Evolutionary conservation across 495 filamentous ascomycete genomes (phyloP).

Genomic region (Hypoxylon perforatum): DNA sequence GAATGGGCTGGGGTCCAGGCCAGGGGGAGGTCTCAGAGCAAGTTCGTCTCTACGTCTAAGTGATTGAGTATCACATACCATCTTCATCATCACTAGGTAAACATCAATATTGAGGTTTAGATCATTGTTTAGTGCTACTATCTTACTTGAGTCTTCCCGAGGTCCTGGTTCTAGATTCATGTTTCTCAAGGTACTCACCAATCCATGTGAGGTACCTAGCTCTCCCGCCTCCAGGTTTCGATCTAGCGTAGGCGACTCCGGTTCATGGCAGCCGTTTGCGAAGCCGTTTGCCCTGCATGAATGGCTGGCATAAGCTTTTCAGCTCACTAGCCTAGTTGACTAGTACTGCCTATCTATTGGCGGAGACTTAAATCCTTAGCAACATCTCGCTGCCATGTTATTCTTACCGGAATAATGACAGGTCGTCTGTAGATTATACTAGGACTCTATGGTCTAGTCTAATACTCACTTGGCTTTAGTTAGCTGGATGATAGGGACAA

Average conservation of each 20-base stretch:
- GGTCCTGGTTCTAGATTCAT: too few species aligned
- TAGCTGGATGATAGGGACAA: too few species aligned
- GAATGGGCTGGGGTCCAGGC: slow-evolving; percentile 10
- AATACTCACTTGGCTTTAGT: too few species aligned
- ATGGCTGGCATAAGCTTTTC: not conserved
- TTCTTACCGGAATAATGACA: too few species aligned
- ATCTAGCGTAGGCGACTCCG: too few species aligned
- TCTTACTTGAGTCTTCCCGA: not conserved
- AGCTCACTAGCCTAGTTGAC: not conserved
- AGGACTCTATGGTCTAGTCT: too few species aligned
- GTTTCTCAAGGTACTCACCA: too few species aligned
- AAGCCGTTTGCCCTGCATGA: slow-evolving; percentile 2
- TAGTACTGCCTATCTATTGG: slow-evolving; percentile 2
- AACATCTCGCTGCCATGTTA: too few species aligned
- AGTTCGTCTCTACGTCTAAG: too few species aligned
- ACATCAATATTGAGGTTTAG: not conserved
- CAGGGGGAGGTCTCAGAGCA: slow-evolving; percentile 5
- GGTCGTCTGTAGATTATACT: too few species aligned
- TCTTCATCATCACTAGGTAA: not conserved
- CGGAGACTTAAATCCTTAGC: too few species aligned
- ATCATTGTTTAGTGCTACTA: not conserved
- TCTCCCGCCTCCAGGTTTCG: too few species aligned
- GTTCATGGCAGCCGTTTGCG: not conserved
- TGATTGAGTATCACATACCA: not conserved
- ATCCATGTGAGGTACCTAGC: not conserved